phyloP scores from a whole-genome alignment of 176 grass and related monocot genomes.

The Oryza punctata region DNA sequence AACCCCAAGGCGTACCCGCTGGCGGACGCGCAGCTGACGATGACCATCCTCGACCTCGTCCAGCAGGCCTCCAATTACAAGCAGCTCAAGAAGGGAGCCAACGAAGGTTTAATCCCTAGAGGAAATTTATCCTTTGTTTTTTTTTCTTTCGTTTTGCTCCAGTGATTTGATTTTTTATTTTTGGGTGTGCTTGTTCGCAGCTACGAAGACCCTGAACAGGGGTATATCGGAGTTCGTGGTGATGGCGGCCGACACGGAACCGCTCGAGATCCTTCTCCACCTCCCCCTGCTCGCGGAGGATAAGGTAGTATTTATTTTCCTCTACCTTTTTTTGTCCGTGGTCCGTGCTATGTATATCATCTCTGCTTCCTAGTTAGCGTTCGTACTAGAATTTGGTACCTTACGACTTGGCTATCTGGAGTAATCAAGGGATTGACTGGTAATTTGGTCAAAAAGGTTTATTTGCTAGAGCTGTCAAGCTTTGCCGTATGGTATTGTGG shows the following conservation, averaged over 20 bases:
- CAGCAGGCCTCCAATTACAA: slow-evolving; percentile 87
- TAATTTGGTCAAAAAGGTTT: not conserved
- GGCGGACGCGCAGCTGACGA: slow-evolving; percentile 75
- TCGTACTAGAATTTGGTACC: not conserved
- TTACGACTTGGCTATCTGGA: not conserved
- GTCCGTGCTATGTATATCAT: not conserved
- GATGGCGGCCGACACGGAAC: slow-evolving; percentile 87
- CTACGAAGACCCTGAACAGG: slow-evolving; percentile 85
- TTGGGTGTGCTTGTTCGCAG: slow-evolving; percentile 9
- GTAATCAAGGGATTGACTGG: not conserved
- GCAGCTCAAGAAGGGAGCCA: slow-evolving; percentile 93
- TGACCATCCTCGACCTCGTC: slow-evolving; percentile 69
- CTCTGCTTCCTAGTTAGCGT: not conserved
- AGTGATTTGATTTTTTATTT: not conserved
- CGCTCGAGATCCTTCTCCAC: slow-evolving; percentile 85
- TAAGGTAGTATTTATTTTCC: slow-evolving; percentile 44
- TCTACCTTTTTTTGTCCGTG: not conserved
- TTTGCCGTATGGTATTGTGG: not conserved
- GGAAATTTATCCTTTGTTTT: not conserved
- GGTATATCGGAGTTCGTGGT: slow-evolving; percentile 88
- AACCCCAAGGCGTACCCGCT: slow-evolving; percentile 91
- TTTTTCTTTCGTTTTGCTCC: not conserved
- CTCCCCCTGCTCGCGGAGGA: slow-evolving; percentile 81
- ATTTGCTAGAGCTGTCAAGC: not conserved
- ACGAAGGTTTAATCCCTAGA: slow-evolving; percentile 60